A percentile compares a stretch with the other conserved stretches of the same genome.
Evolutionary conservation across 331 rosid species (phyloP).

Genomic region (Stylosanthes scabra): DNA sequence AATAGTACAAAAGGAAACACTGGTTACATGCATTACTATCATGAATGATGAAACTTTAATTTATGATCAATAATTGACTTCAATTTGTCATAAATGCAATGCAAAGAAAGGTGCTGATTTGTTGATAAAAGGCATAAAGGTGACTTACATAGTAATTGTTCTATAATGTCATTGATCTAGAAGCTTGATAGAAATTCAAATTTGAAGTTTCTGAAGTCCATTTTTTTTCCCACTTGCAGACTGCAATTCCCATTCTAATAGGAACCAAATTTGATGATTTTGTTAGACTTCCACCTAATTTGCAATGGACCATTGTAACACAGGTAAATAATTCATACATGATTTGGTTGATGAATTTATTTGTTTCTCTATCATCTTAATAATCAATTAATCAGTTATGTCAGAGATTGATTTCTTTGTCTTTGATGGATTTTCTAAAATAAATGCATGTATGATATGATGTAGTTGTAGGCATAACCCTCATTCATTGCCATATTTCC

Average conservation of each 20-base stretch:
- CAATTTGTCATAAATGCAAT: neutral
- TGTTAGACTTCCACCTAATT: conserved; percentile 89
- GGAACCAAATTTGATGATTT: conserved; percentile 98
- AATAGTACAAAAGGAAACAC: neutral
- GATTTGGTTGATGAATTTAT: no score
- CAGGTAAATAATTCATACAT: conserved; percentile 59
- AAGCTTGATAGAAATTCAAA: neutral
- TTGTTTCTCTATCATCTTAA: neutral
- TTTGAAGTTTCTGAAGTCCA: conserved; percentile 2
- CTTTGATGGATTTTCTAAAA: neutral
- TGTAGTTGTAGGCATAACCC: conserved; percentile 27
- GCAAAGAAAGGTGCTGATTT: conserved; percentile 26
- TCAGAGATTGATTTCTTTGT: neutral
- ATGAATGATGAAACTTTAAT: conserved; percentile 24
- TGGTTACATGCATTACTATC: neutral
- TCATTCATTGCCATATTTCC: conserved; percentile 37
- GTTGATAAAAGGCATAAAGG: neutral
- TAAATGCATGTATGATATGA: neutral
- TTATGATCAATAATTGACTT: neutral
- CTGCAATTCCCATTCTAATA: conserved; percentile 84
- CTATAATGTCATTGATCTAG: neutral
- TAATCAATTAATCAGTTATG: neutral
- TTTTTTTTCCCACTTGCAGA: conserved; percentile 50
- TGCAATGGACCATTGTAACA: conserved; percentile 92
- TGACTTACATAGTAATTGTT: neutral